Evolutionary conservation across 768 basidiomycete species (phyloP), one percentile per base, ranked within the genome.

Genomic region (Serendipita sp.): DNA sequence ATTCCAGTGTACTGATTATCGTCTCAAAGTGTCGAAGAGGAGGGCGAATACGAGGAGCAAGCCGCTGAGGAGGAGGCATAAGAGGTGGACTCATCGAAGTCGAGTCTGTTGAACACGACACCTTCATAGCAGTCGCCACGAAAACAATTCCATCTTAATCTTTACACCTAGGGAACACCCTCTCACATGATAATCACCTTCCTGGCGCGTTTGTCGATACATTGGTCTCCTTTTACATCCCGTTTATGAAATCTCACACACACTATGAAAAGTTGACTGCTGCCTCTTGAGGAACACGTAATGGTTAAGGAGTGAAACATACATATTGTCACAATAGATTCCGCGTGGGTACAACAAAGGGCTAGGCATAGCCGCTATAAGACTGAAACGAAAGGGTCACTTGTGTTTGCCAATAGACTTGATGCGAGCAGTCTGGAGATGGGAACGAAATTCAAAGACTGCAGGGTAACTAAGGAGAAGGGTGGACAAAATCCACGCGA

Each of bases 31-130:
- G 85, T 82, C 63, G 90, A 91, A 73, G 90, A 91, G 73, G 90
- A 92, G 72, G 88, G 77, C 67, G 89, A 91, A 72, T 92, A 91
- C 73, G 90, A 91, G 77, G 90, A 91, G 74, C 88, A 91, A 71
- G 78, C 73, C 64, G 75, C 74, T 13, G 74, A 86, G 64, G 86
- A 87, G 64, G 83, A 87, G 66, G 68, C 64, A 46, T 63, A 65
- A 62, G 37, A 63, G 65, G 44, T 65, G 45, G 13, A 23, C 15
- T 5, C 37, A 36, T 52, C 48, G n/a, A 33, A 63, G 31, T 63
- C 43, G 6, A 27, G 43, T 27, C 48, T 50, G 48, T n/a, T 16
- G n/a, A n/a, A 50, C 29, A n/a, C 48, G 29, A 6, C 48, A 18
- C 48, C 48, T 50, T 50, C 48, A 50, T 40, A 13, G 29, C 48